A percentile compares a stretch with the other conserved stretches of the same genome.
These are phyloP conservation scores for Saccharomyces hybrid DNA, from an alignment of 1,139 yeast genomes.

Conservation along the genomic window DNA sequence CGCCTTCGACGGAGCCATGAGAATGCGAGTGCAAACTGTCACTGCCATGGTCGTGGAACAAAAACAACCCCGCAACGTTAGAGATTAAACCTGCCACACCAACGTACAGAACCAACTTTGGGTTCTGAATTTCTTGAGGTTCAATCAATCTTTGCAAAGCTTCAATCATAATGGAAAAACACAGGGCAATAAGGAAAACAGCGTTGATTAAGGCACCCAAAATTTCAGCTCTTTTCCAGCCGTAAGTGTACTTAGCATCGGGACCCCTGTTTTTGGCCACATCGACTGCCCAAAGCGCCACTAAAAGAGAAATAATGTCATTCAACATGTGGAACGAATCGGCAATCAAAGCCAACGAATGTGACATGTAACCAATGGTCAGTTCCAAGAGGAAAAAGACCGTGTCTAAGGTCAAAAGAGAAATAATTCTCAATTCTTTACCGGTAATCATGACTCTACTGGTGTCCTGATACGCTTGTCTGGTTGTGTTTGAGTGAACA, in stretches of 20 bases:
- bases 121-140: conserved; percentile 73
- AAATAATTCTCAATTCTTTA: conserved; percentile 67
- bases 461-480: background rate
- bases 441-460: conserved; percentile 21
- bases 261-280: conserved; percentile 80
- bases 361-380: conserved; percentile 77
- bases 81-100: conserved; percentile 79
- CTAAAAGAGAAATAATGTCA: conserved; percentile 80
- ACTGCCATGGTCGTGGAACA: conserved; percentile 83
- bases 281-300: conserved; percentile 93
- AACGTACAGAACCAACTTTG: conserved; percentile 69
- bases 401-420: conserved; percentile 71
- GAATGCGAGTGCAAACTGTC: conserved; percentile 43
- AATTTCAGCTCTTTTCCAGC: conserved; percentile 95
- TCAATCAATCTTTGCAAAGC: conserved; percentile 82
- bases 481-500: background rate
- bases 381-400: conserved; percentile 80
- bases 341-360: conserved; percentile 86
- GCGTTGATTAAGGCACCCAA: conserved; percentile 91
- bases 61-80: conserved; percentile 70
- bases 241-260: conserved; percentile 84
- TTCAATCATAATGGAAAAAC: conserved; percentile 86
- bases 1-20: conserved; percentile 21
- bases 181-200: conserved; percentile 82
- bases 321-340: conserved; percentile 97